Evolutionary conservation across 768 basidiomycete species (phyloP), one percentile per base, ranked within the genome.

Genomic region (Gymnopilus dilepis): DNA sequence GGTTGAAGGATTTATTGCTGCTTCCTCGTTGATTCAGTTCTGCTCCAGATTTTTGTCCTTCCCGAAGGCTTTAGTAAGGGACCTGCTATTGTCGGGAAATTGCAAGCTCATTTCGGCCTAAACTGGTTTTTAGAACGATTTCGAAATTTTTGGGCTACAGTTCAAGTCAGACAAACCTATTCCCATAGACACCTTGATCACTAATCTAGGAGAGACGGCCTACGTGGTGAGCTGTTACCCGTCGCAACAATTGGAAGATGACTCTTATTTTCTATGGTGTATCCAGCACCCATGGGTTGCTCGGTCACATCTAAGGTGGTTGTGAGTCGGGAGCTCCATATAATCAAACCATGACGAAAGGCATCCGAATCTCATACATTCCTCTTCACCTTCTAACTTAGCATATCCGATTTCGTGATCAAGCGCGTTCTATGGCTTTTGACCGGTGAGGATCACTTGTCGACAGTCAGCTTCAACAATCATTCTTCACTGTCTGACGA

Each of bases 231-330:
- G 80, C 76, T 33, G 3, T 30, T 56, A 28, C n/a, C 33, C 34
- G 13, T 42, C 17, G 11, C 31, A 24, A 15, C 43, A 38, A 33
- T 2, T 55, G 30, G 57, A 15, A 19, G 26, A 40, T 24, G 26
- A 43, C 40, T 41, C 41, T 59, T 28, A 38, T 30, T 30, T 33
- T 59, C 40, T 45, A 57, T 41, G 15, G 26, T n/a, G 15, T 19
- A 38, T 26, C n/a, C 47, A 82, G 70, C 86, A 88, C 70, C 85
- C 83, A 7, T 88, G 86, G 86, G 79, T 88, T n/a, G 78, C 82
- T 0, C 68, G 70, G 1, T 75, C 76, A 22, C 86, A 84, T 69
- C 67, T 87, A 8, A 77, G 86, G 13, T 88, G 86, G 86, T 85
- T 84, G 81, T 82, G 63, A 69, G 81, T 69, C 1, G 8, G 22